Base-by-base conservation (phyloP, 2,329 filamentous ascomycete species). In the Colletotrichum australisinense region DNA sequence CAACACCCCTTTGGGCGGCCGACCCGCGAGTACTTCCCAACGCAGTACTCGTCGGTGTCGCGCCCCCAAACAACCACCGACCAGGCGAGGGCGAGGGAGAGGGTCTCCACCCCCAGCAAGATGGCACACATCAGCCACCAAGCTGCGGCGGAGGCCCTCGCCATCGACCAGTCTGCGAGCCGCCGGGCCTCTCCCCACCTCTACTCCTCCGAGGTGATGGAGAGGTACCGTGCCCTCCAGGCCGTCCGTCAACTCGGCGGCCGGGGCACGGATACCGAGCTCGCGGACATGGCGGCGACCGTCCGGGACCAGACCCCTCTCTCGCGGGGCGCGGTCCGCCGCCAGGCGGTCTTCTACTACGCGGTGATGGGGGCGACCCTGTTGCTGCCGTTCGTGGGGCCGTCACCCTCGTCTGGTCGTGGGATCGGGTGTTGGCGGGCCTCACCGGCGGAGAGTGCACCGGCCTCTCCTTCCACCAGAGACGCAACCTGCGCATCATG, bases 371-470 rank as follows among this genome's bases (percentile, higher is more conserved):
- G 32, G 9, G 24, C 26, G 11, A 56, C 67, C 32, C 22, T 69
- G 26, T 19, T 71, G 4, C 32, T 64, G 12, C 70, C 71, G 12
- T n/a, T 73, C 32, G 59, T 70, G 30, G 70, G 14, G 65, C 28
- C 26, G 46, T 38, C 60, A 57, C 70, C 28, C 49, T 65, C 14
- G 28, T 28, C 35, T 65, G 35, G 24, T 30, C 53, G 63, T 52
- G 28, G 32, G 71, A 73, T 49, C 26, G 24, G 2, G 32, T 66
- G n/a, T 38, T 73, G 12, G 2, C 35, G 32, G 32, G n/a, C 46
- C 16, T 73, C 32, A 73, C 71, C 55, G 32, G 46, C 14, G 67
- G 71, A 57, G 71, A 73, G 67, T 71, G 67, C 71, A 66, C 67
- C 49, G 71, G 71, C 60, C 71, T 73, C 60, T 66, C 67, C 9